Percentiles rank a stretch among this genome's conserved stretches.
Conservation (phyloP, 257 asterid species). For the Nemophila menziesii region DNA sequence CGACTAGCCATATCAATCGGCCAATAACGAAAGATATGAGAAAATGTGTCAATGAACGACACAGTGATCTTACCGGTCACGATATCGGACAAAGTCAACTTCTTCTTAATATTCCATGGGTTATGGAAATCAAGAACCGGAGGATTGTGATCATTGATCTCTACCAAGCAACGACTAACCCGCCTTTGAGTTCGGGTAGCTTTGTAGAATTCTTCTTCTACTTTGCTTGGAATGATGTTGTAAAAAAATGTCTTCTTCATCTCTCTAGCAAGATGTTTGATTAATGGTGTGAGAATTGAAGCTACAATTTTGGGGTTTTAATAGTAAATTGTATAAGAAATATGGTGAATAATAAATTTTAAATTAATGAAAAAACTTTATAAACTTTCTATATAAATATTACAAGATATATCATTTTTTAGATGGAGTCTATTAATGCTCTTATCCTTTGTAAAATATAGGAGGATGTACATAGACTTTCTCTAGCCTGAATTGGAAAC, state of each 20-base stretch:
- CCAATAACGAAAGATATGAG: slow-evolving; percentile 42
- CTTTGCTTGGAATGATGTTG: slow-evolving; percentile 28
- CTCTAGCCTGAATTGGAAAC: too few relatives aligned
- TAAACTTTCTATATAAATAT: too few relatives aligned
- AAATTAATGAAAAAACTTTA: too few relatives aligned
- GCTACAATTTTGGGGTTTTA: too few relatives aligned
- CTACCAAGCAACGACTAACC: slow-evolving; percentile 25
- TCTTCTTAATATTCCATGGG: slow-evolving; percentile 48
- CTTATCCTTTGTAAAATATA: too few relatives aligned
- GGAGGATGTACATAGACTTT: too few relatives aligned
- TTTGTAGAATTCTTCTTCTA: slow-evolving; percentile 19
- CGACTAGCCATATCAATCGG: slow-evolving; percentile 24
- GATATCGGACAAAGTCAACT: slow-evolving; percentile 19
- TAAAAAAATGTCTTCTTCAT: slow-evolving; percentile 30
- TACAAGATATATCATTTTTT: too few relatives aligned
- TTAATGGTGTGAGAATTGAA: too few relatives aligned
- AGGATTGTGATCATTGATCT: slow-evolving; percentile 28
- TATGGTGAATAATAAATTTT: too few relatives aligned
- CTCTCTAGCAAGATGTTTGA: too few relatives aligned
- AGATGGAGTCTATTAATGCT: too few relatives aligned
- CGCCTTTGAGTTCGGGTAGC: background rate
- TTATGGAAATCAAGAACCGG: slow-evolving; percentile 10
- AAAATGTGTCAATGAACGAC: slow-evolving; percentile 27
- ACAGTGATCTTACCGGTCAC: slow-evolving; percentile 20
- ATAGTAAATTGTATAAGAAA: too few relatives aligned